Evolutionary conservation across 768 basidiomycete genomes (phyloP), one percentile per base, ranked within the genome.

Genomic region (Brasilioporus rufonigricans): DNA sequence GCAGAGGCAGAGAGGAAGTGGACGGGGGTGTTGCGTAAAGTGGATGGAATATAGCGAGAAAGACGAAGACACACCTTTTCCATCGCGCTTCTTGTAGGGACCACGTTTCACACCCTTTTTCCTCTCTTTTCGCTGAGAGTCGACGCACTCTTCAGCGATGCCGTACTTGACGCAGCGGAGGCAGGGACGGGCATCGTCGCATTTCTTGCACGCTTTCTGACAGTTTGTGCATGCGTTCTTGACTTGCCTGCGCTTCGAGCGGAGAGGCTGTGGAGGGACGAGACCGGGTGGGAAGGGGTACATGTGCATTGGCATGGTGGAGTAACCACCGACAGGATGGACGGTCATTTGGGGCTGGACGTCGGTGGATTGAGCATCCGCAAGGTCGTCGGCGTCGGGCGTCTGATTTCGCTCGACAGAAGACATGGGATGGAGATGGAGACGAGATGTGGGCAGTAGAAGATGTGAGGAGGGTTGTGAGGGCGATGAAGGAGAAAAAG

Each of bases 41-140:
- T 23, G 56, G 51, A 57, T 60, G 46, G 46, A 60, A 53, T 56
- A 62, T 45, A 58, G 57, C 54, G 48, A 64, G 61, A 71, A 71
- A 61, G 68, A 65, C 67, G 48, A 60, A 68, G 58, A 72, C 85
- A 73, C 68, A 90, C 89, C 82, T 81, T 87, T 89, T 81, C 83
- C 85, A 88, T 90, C 89, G 84, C 88, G 89, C 84, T 91, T 92
- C 90, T 91, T 91, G 87, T 92, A 92, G 72, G 90, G 90, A 43
- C 89, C 89, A 66, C 89, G 76, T 77, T 91, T 92, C 62, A 90
- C 80, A 61, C 89, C 89, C 69, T 89, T 91, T 71, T 90, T 91
- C 65, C 93, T 82, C 74, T 96, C 93, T 77, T 95, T 96, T 70
- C 93, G 81, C 71, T 89, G 86, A 29, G 93, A 93, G 75, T 94